Evolutionary conservation across 2,329 filamentous ascomycete genomes (phyloP).

Genomic region (Neofusicoccum parvum): DNA sequence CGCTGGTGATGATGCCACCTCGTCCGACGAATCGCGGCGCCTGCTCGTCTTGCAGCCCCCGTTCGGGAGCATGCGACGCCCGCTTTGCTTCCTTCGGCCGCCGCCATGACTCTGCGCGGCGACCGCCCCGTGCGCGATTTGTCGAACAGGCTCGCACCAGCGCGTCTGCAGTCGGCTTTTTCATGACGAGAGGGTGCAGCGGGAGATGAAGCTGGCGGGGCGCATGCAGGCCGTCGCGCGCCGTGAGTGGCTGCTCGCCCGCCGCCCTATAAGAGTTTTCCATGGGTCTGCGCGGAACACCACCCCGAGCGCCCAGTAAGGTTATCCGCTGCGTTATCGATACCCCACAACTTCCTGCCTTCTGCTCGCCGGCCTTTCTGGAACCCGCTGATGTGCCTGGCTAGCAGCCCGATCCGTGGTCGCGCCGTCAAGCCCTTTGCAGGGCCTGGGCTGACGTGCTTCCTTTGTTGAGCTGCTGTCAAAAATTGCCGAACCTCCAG

Average conservation of each 20-base stretch:
- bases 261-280: conserved; percentile 2
- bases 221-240: background rate
- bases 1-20: background rate
- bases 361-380: background rate
- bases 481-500: background rate
- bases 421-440: background rate
- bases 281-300: background rate
- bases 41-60: background rate
- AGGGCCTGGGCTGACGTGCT: background rate
- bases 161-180: background rate
- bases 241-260: background rate
- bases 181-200: conserved; percentile 14
- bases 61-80: background rate
- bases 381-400: conserved; percentile 6
- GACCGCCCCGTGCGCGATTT: conserved; percentile 13
- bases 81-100: conserved; percentile 3
- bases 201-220: conserved; percentile 2
- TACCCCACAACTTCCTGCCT: conserved; percentile 1
- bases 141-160: conserved; percentile 2
- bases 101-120: background rate
- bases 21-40: background rate
- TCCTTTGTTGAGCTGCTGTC: background rate
- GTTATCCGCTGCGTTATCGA: conserved; percentile 16
- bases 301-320: conserved; percentile 14
- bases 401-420: background rate